These are phyloP conservation scores for Podospora pseudoanserina DNA, from an alignment of 495 filamentous ascomycete species.

Conservation along the genomic window DNA sequence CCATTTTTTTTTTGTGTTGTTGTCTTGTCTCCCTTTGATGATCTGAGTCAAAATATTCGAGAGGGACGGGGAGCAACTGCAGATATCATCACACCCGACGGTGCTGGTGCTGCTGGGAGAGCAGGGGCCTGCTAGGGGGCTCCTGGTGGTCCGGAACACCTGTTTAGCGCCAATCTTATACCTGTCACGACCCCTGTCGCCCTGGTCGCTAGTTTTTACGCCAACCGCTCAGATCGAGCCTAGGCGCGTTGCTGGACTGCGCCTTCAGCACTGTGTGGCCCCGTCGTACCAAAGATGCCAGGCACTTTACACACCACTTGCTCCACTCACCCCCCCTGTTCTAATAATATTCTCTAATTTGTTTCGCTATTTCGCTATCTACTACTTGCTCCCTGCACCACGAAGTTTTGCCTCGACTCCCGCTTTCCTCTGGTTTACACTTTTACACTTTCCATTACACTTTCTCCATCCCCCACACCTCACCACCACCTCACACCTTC, in stretches of 20 bases:
- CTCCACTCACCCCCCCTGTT: background rate
- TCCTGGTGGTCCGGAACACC: background rate
- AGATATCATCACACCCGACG: background rate
- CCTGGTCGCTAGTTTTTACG: slow-evolving; percentile 19
- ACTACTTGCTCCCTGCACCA: background rate
- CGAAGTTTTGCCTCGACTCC: background rate
- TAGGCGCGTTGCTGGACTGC: background rate
- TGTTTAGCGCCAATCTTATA: slow-evolving; percentile 15
- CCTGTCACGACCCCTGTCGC: slow-evolving; percentile 17
- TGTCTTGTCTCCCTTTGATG: background rate
- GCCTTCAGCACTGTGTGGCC: slow-evolving; percentile 8
- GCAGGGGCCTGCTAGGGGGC: background rate
- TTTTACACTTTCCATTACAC: background rate
- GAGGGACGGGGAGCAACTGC: background rate
- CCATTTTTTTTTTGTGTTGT: too few species aligned
- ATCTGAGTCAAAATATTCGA: background rate
- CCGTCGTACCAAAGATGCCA: background rate
- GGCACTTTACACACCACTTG: background rate
- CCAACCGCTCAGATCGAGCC: slow-evolving; percentile 16
- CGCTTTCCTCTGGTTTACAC: background rate
- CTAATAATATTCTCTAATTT: slow-evolving; percentile 2
- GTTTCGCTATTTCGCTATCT: background rate
- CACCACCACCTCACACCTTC: background rate
- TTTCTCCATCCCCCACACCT: background rate
- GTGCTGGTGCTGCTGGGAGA: too few species aligned